Conservation (phyloP, 1,284 basidiomycete genomes). For the Sanguinoderma infundibulare region DNA sequence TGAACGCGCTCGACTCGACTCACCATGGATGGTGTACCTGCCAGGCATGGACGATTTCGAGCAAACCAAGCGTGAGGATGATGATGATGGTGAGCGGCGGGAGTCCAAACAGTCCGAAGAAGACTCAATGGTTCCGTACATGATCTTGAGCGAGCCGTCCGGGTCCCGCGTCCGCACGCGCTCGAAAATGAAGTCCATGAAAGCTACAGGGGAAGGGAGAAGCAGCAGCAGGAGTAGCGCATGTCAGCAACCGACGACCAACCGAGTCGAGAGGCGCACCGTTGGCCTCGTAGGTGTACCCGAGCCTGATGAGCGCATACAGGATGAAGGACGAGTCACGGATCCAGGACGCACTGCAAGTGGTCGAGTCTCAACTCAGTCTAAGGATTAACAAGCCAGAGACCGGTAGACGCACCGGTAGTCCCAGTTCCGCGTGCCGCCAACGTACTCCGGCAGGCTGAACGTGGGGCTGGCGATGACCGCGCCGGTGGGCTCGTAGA, state of each 20-base stretch:
- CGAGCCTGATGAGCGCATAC: constrained; percentile 89
- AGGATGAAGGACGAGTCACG: constrained; percentile 92
- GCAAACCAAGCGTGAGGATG: not conserved
- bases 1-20: constrained; percentile 10
- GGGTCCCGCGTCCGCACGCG: constrained; percentile 81
- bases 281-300: constrained; percentile 89
- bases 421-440: constrained; percentile 88
- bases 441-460: constrained; percentile 89
- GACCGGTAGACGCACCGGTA: constrained; percentile 52
- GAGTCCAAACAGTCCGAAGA: not conserved
- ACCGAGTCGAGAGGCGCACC: constrained; percentile 42
- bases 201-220: constrained; percentile 50
- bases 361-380: not conserved
- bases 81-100: not conserved
- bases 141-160: constrained; percentile 90
- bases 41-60: not conserved
- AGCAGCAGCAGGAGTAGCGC: not conserved
- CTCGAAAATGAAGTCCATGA: constrained; percentile 89
- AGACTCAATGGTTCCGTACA: constrained; percentile 51
- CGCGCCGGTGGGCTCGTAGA: constrained; percentile 86
- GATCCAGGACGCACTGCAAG: constrained; percentile 79
- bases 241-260: not conserved
- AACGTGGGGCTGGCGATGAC: constrained; percentile 94
- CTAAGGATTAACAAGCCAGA: not conserved
- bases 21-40: constrained; percentile 82